Evolutionary conservation across 78 protist species (phyloP).

Genomic region (Protostelium mycophagum): DNA sequence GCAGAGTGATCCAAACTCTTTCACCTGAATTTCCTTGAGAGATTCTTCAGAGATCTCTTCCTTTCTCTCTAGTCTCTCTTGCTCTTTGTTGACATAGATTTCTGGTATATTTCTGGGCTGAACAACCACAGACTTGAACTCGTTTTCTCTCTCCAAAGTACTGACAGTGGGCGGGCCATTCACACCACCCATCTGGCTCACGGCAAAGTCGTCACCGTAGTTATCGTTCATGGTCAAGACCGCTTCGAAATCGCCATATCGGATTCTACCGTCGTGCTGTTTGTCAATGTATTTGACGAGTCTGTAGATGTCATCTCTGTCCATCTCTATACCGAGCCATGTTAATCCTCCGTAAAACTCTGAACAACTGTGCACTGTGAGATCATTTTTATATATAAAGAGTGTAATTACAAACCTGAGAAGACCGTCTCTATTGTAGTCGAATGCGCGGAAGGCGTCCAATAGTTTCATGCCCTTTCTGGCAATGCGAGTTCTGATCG

Average conservation of each 20-base stretch:
- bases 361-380: no score
- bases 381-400: neutral
- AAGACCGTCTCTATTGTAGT: neutral
- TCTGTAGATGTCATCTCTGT: neutral
- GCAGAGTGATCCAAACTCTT: neutral
- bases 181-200: neutral
- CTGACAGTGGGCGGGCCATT: neutral
- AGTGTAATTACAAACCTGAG: neutral
- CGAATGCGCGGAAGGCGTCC: neutral
- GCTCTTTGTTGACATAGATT: neutral
- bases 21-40: neutral
- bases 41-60: neutral
- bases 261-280: neutral
- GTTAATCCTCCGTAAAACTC: neutral
- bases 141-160: neutral
- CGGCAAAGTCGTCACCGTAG: neutral
- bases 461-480: neutral
- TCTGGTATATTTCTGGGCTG: neutral
- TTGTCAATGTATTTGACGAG: neutral
- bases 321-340: constrained; percentile 1
- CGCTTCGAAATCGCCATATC: neutral
- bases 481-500: constrained; percentile 1
- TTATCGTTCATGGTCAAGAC: neutral
- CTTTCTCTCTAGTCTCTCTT: neutral
- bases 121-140: neutral